Evolutionary conservation across 2,329 filamentous ascomycete species (phyloP), one percentile per base, ranked within the genome.

Genomic region (Xylariomycetidae sp.): DNA sequence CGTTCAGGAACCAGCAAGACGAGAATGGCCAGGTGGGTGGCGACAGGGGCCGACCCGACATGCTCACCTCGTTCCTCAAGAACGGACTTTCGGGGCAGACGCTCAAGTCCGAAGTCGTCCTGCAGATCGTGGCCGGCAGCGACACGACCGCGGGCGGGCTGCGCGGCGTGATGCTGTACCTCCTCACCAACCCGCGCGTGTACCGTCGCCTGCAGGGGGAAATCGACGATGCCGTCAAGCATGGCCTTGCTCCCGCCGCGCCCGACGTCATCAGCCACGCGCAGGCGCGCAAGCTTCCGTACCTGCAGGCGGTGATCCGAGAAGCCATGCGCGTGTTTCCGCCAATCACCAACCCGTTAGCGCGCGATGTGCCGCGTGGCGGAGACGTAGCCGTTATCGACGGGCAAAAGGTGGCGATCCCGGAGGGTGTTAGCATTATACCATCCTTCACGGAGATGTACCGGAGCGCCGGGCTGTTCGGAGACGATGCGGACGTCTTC

Each of bases 101-200:
- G 10, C 36, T 59, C 5, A 7, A 54, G 43, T 43, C 54, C 6
- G 59, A 64, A 28, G 50, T 58, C 18, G 54, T 58, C 1, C 47
- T 63, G 0, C 53, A 63, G 19, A 57, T 63, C 35, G 58, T 68
- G 2, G 74, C 73, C 0, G 75, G 74, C 2, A 71, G 72, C 1
- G 74, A 79, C 40, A 76, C 72, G 1, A 72, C 70, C 0, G 67
- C 71, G 0, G 68, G 63, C 0, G 66, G 64, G 0, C 56, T 78
- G 2, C 62, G 66, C 0, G 57, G 63, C 17, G 66, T 59, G 6
- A 31, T 73, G 19, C 61, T 70, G 17, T 65, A 66, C 44, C 47
- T 74, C 26, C 59, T 67, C n/a, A 67, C 61, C 4, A 64, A 65
- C 25, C 65, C 65, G 0, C 53, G 54, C 0, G 59, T 69, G 0